Conservation (phyloP, 345 rosid species). For the Lepidium aucheri region DNA sequence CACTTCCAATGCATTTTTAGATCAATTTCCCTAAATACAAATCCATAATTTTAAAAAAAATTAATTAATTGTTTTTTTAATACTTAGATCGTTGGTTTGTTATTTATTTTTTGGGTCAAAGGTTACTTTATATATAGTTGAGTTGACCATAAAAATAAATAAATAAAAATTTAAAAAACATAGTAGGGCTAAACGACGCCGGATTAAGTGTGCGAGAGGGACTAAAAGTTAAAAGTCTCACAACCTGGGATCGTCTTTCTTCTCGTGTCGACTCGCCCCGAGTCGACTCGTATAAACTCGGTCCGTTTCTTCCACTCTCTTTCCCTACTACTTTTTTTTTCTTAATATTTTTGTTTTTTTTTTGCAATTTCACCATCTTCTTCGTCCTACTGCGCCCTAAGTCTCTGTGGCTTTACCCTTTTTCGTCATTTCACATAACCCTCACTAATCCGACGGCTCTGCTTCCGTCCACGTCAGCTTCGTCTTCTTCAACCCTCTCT, state of each 20-base stretch:
- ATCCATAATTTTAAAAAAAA: too few relatives aligned
- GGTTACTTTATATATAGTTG: too few relatives aligned
- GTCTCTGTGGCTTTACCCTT: conserved; percentile 38
- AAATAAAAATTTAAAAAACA: background rate
- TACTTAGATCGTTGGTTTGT: too few relatives aligned
- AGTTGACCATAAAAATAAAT: background rate
- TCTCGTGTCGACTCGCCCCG: conserved; percentile 11
- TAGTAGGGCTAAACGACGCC: background rate
- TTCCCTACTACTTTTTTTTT: background rate
- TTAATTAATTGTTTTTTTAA: too few relatives aligned
- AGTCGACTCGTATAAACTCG: conserved; percentile 17
- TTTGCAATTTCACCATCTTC: conserved; percentile 9
- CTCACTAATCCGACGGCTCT: conserved; percentile 49
- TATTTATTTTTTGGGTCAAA: too few relatives aligned
- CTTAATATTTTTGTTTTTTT: background rate
- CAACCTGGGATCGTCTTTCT: conserved; percentile 11
- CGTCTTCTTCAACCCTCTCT: conserved; percentile 65
- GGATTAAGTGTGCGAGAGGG: background rate
- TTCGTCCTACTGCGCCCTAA: conserved; percentile 26
- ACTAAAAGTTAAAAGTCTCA: background rate
- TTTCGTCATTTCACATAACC: conserved; percentile 53
- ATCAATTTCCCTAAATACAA: too few relatives aligned
- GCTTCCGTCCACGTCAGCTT: conserved; percentile 60
- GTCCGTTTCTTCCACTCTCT: conserved; percentile 19
- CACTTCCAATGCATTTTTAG: too few relatives aligned